Percentiles rank a stretch among this genome's conserved stretches.
These are phyloP conservation scores for Aspergillus quadricinctus DNA, from an alignment of 2,329 filamentous ascomycete species.

Conservation along the genomic window DNA sequence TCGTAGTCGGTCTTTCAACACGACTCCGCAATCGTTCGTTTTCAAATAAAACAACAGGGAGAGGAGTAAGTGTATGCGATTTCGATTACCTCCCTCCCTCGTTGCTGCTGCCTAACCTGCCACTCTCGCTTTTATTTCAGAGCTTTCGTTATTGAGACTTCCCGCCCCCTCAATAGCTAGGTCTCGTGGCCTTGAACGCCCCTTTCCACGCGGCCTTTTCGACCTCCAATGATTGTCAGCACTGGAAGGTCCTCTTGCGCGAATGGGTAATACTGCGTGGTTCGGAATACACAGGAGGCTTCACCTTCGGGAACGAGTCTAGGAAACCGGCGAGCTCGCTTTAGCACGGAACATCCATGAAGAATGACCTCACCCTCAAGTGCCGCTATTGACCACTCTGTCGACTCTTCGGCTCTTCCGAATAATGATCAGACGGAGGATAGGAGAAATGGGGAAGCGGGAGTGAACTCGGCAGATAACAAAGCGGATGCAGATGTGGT, in stretches of 20 bases:
- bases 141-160: neutral
- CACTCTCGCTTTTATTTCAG: neutral
- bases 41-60: constrained; percentile 3
- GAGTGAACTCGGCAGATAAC: constrained; percentile 4
- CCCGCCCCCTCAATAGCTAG: neutral
- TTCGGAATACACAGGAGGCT: constrained; percentile 12
- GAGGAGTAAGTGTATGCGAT: neutral
- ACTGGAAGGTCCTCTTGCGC: constrained; percentile 7
- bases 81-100: neutral
- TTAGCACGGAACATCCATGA: constrained; percentile 13
- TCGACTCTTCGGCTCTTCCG: constrained; percentile 16
- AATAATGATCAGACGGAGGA: constrained; percentile 7
- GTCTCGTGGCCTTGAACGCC: neutral
- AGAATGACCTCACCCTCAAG: constrained; percentile 30
- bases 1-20: constrained; percentile 7
- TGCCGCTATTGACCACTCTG: constrained; percentile 24
- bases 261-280: constrained; percentile 14
- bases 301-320: constrained; percentile 4
- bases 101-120: neutral
- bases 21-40: constrained; percentile 1
- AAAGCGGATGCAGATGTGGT: constrained; percentile 3
- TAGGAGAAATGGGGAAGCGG: constrained; percentile 13
- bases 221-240: neutral
- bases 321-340: constrained; percentile 1
- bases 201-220: neutral